A percentile compares a stretch with the other conserved stretches of the same genome.
Evolutionary conservation across 495 filamentous ascomycete species (phyloP).

Genomic region (Usnea hakonensis): DNA sequence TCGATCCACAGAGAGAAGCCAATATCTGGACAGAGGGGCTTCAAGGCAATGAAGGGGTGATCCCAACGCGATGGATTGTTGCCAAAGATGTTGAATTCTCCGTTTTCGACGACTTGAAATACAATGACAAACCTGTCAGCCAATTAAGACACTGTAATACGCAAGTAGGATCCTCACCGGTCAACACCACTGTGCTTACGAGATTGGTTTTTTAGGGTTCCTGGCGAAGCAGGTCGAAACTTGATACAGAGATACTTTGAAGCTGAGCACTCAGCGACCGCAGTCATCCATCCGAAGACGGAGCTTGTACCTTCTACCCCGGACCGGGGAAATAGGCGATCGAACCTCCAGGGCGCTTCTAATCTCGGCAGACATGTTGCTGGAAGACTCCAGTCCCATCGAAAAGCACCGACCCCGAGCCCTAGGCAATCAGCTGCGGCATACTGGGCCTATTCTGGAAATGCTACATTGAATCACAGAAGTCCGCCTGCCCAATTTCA

Average conservation of each 20-base stretch:
- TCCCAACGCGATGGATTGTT: slow-evolving; percentile 20
- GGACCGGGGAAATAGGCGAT: not conserved
- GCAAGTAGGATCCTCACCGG: not conserved
- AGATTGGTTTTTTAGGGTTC: slow-evolving; percentile 3
- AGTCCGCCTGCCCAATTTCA: not conserved
- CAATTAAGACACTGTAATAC: slow-evolving; percentile 20
- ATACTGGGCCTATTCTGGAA: not conserved
- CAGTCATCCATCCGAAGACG: slow-evolving; percentile 16
- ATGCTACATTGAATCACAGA: not conserved
- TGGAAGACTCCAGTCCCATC: not conserved
- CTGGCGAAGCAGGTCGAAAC: slow-evolving; percentile 13
- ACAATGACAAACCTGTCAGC: slow-evolving; percentile 14
- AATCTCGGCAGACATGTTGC: not conserved
- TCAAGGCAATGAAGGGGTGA: slow-evolving; percentile 13
- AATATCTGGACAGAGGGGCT: slow-evolving; percentile 9
- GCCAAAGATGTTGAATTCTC: slow-evolving; percentile 21
- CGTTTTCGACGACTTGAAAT: slow-evolving; percentile 14
- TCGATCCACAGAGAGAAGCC: slow-evolving; percentile 6
- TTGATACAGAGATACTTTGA: slow-evolving; percentile 16
- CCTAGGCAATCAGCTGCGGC: not conserved
- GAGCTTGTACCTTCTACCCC: not conserved
- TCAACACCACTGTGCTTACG: not conserved
- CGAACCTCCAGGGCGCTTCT: not conserved
- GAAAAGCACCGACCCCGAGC: not conserved
- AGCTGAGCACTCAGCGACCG: slow-evolving; percentile 14